Conservation (phyloP, 2,329 filamentous ascomycete species). For the Cladosporium oxysporum region DNA sequence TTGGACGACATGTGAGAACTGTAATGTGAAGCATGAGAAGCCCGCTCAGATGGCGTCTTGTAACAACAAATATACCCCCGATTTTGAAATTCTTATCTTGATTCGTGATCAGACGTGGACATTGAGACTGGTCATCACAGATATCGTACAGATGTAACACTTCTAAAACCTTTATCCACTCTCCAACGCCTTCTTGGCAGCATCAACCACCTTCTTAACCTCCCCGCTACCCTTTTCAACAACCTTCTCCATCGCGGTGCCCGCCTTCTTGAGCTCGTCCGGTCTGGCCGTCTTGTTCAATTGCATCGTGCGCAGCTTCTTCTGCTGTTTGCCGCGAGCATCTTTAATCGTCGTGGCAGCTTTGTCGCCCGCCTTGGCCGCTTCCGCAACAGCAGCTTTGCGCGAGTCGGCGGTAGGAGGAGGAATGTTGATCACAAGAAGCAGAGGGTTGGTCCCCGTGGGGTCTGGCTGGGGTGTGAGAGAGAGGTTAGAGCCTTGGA, state of each 20-base stretch:
- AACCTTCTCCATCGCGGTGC: conserved; percentile 52
- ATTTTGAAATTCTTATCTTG: background rate
- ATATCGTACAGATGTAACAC: background rate
- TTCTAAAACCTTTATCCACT: conserved; percentile 25
- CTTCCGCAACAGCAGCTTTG: conserved; percentile 25
- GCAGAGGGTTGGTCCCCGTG: conserved; percentile 51
- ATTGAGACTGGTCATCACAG: background rate
- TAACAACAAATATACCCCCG: conserved; percentile 14
- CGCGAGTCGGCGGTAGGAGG: conserved; percentile 59
- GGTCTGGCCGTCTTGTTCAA: conserved; percentile 46
- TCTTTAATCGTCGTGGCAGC: conserved; percentile 45
- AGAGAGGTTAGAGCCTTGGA: conserved; percentile 53
- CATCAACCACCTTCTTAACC: conserved; percentile 52
- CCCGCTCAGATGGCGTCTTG: background rate
- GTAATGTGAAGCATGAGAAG: background rate
- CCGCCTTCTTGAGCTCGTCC: conserved; percentile 53
- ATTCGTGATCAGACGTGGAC: background rate
- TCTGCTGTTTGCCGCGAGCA: conserved; percentile 51
- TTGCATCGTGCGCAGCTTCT: conserved; percentile 49
- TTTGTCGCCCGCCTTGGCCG: conserved; percentile 45
- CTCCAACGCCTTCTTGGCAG: conserved; percentile 50
- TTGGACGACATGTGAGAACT: conserved; percentile 5
- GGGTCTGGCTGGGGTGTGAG: conserved; percentile 53
- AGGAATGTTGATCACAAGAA: conserved; percentile 57
- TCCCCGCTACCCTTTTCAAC: conserved; percentile 51